Base-by-base conservation (phyloP, 1,284 basidiomycete genomes). In the Marasmius oreades region DNA sequence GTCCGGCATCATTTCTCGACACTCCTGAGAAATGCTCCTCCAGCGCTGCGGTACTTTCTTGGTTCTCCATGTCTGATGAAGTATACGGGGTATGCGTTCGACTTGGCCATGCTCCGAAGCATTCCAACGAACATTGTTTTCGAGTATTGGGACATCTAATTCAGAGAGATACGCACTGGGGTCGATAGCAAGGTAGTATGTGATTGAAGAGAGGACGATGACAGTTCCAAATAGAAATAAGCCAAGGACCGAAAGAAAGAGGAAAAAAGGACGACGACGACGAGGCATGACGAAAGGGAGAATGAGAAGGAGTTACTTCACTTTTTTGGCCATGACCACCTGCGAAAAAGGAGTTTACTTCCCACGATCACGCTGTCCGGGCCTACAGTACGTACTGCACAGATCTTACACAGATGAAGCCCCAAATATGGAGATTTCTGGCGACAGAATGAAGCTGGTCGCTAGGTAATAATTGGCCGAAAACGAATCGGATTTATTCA, bases 51-150 rank as follows among this genome's bases (percentile, higher is more conserved):
- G 97, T 22, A 99, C 78, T 0, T 81, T 83, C 61, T 96, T 88
- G 18, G 89, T 88, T 77, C 97, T 98, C 96, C 96, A 99, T 20
- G 97, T 99, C 81, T 98, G 96, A 73, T 99, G 96, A 54, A 99
- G 86, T 64, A 99, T 93, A 52, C 93, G 84, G 1, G 96, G 96
- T 43, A 98, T 89, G 63, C 81, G 84, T 66, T 94, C 87, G 46
- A 82, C 73, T 59, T 78, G 76, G 50, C 77, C 79, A 61, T 85
- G 80, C 39, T 81, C 77, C 16, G 85, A 72, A 26, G 81, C 78
- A 67, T 86, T 85, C 80, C 80, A 84, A 42, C 79, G 77, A 53
- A 77, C 76, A 43, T 74, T 67, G 63, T 75, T 74, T 65, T 78
- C 71, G 65, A 76, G 70, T 58, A 81, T 70, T 59, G 87, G 85